Percentiles rank a stretch among this genome's conserved stretches.
Conservation (phyloP, 495 filamentous ascomycete species). For the Aspergillus coremiiformis region DNA sequence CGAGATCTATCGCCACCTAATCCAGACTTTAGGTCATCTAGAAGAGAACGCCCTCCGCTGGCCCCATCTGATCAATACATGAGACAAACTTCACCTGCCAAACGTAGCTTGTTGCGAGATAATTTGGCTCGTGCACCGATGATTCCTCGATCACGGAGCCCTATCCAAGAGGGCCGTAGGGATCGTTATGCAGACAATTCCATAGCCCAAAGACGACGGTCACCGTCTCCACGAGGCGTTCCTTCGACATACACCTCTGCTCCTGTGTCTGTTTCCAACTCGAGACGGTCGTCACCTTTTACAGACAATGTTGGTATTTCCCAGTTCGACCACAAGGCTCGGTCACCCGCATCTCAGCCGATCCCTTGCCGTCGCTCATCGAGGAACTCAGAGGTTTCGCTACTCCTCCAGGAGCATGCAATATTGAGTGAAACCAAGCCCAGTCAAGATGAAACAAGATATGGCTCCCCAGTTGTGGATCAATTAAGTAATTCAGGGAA, state of each 20-base stretch:
- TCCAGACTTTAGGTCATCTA: constrained; percentile 21
- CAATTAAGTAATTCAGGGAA: background rate
- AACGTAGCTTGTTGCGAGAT: constrained; percentile 10
- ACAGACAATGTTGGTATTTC: constrained; percentile 19
- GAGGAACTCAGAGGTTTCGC: constrained; percentile 3
- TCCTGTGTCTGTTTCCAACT: constrained; percentile 31
- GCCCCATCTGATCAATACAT: constrained; percentile 17
- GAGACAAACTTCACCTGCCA: constrained; percentile 27
- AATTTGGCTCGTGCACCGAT: constrained; percentile 9
- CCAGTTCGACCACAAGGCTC: constrained; percentile 15
- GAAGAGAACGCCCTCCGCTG: constrained; percentile 16
- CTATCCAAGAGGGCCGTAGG: constrained; percentile 14
- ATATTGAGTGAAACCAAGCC: background rate
- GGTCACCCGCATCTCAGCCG: constrained; percentile 20
- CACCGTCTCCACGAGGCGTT: constrained; percentile 23
- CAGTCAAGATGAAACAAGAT: constrained; percentile 2
- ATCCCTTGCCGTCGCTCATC: constrained; percentile 2
- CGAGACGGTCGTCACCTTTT: constrained; percentile 33
- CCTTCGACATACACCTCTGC: constrained; percentile 26
- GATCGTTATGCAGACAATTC: constrained; percentile 12
- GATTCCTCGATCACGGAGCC: constrained; percentile 19
- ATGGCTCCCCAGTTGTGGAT: constrained; percentile 2
- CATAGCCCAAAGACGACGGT: constrained; percentile 13
- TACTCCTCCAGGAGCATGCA: background rate
- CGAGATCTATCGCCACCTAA: constrained; percentile 28